These are phyloP conservation scores for Moesziomyces sp. DNA, from an alignment of 1,284 basidiomycete genomes.

Conservation along the genomic window DNA sequence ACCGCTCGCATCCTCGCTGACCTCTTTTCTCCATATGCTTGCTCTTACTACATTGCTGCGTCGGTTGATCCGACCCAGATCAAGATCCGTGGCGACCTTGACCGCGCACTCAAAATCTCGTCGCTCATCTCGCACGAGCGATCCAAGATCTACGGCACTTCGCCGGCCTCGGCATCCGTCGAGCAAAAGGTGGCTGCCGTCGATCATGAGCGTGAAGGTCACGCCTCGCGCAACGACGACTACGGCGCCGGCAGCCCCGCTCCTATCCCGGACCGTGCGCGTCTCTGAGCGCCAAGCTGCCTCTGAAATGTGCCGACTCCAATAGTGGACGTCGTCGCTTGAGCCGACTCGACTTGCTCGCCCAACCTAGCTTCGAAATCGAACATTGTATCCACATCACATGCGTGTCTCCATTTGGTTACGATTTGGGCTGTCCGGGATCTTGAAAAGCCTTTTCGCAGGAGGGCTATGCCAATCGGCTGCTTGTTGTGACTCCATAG, in stretches of 20 bases:
- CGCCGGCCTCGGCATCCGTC: conserved; percentile 17
- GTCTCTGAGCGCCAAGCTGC: conserved; percentile 14
- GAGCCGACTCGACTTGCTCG: no score
- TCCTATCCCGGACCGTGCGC: conserved; percentile 46
- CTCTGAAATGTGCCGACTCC: no score
- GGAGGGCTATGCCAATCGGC: no score
- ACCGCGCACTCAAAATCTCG: conserved; percentile 51
- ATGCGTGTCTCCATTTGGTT: no score
- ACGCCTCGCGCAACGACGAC: conserved; percentile 21
- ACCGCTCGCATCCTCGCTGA: not conserved
- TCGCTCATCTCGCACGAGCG: conserved; percentile 61
- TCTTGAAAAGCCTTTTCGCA: no score
- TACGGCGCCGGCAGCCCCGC: conserved; percentile 54
- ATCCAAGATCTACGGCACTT: conserved; percentile 53
- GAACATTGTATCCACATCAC: no score
- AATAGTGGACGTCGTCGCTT: no score
- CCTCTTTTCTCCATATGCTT: not conserved
- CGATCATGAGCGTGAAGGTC: conserved; percentile 38
- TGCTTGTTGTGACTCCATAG: no score
- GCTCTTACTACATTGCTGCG: not conserved
- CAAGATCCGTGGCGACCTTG: conserved; percentile 61
- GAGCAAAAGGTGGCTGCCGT: conserved; percentile 15
- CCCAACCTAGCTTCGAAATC: no score
- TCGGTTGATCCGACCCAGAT: conserved; percentile 27
- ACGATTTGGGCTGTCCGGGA: no score